Base-by-base conservation (phyloP, 257 asterid species). In the Solanum chmielewskii region DNA sequence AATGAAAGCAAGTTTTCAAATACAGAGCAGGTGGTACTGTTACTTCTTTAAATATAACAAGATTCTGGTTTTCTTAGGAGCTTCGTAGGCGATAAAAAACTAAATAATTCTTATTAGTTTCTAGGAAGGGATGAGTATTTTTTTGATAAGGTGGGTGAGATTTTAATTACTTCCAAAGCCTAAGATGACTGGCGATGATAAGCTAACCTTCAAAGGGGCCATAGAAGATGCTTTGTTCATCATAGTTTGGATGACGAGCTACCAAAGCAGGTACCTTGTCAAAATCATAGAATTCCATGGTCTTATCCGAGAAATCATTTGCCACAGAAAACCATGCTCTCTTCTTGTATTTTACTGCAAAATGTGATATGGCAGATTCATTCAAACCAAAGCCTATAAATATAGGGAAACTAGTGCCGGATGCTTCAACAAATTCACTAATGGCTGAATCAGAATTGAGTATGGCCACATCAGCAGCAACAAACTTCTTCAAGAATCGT, bases 261-360 rank as follows among this genome's bases (percentile, higher is more conserved):
- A 90, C 94, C 91, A 97, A 77, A 85, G 99, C 97, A 88, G 99
- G 99, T 62, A 87, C 94, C 91, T 94, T 95, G 89, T 94, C 96
- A 88, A 97, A 94, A 91, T 95, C 99, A 92, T 94, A 96, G 2
- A 86, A 90, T 80, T 94, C 91, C 98, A 95, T 92, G 83, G 90
- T 88, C 73, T 93, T 91, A 12, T 95, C 98, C 1, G 99, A 94
- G 90, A 95, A 94, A 87, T 92, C 96, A 83, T 91, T 93, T 47
- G 97, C 96, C 66, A 97, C 96, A 84, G 99, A 92, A 92, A 97
- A 97, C 99, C 99, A 96, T 83, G 99, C 99, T 90, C 93, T 96
- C 90, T 94, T 95, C 94, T 97, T 97, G 90, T 97, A 93, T 89
- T 97, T 93, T 90, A 92, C 90, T 68, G 95, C 98, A 90, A 97